Evolutionary conservation across 495 filamentous ascomycete genomes (phyloP), one percentile per base, ranked within the genome.

Genomic region (Schizothecium vesticola): DNA sequence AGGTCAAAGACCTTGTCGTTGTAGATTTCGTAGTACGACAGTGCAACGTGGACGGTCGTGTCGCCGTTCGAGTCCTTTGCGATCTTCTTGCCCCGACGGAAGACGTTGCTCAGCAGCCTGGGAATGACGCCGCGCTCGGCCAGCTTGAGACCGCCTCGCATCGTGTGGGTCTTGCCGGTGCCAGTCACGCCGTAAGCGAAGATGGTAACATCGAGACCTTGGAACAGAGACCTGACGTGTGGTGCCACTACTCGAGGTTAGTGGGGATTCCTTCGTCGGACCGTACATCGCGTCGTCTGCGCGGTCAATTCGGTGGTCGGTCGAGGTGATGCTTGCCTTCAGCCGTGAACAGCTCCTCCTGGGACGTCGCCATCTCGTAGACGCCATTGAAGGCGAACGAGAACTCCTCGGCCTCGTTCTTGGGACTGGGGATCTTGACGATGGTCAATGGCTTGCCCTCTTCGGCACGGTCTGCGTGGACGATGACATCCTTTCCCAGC

Each of bases 21-120:
- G 80, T 99, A 99, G 64, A 99, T 98, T 74, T 99, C 95, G 80
- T 97, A 99, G 80, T 99, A 99, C 55, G 91, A 94, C 73, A 99
- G 86, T 16, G 88, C 84, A 10, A 97, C 92, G 36, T 86, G 81
- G 56, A 96, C 93, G 3, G 81, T 84, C 0, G 88, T 95, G 56
- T 86, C 86, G 2, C 90, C 93, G 9, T 85, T 84, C 58, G 88
- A 88, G 70, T 97, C 94, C 75, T 95, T 97, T 67, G 89, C 87
- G 6, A 97, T 88, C 81, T 97, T 97, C 73, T 91, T 89, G 56
- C 89, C 89, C 43, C 91, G 82, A 66, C 94, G 86, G 73, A 95
- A 98, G 65, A 98, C 91, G 70, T 86, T 88, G 72, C 92, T 96
- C 9, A 99, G 84, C 56, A 99, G 81, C 64, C 95, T 80, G 5